phyloP scores from a whole-genome alignment of 2,329 filamentous ascomycete species.

The Diaporthe sp. region DNA sequence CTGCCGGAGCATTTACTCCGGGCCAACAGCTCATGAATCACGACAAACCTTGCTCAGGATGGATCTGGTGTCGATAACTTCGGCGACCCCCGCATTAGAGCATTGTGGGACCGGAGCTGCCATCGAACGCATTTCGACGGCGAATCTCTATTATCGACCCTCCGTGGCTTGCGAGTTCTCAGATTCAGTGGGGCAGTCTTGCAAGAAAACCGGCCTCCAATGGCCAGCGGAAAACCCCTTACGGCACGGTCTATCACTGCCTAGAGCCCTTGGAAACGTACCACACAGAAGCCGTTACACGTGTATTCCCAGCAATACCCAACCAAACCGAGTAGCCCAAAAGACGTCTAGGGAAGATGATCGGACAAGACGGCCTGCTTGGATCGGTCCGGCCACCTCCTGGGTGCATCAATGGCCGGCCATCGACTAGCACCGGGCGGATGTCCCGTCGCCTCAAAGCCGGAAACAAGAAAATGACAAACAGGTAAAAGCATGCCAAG shows the following conservation, averaged over 20 bases:
- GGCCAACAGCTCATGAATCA: slow-evolving; percentile 9
- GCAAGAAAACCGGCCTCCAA: neutral
- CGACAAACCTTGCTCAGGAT: slow-evolving; percentile 6
- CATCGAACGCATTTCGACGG: neutral
- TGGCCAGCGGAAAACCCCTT: neutral
- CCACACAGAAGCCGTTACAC: neutral
- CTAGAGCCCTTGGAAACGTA: neutral
- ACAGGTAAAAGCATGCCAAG: no score
- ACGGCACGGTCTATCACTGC: neutral
- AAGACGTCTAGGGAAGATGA: neutral
- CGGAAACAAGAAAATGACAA: neutral
- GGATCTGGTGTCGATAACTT: neutral
- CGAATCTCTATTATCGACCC: neutral
- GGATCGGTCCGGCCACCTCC: neutral
- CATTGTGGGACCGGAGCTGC: neutral
- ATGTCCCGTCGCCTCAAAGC: neutral
- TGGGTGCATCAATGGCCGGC: neutral
- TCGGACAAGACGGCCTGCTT: neutral
- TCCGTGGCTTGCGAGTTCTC: neutral
- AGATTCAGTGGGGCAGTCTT: neutral
- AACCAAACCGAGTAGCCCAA: neutral
- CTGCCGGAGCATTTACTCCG: slow-evolving; percentile 23
- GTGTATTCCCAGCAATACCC: neutral
- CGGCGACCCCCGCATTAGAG: neutral
- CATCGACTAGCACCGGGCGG: neutral